Conservation (phyloP, 805 yeast genomes). For the Candida nonsorbophila region DNA sequence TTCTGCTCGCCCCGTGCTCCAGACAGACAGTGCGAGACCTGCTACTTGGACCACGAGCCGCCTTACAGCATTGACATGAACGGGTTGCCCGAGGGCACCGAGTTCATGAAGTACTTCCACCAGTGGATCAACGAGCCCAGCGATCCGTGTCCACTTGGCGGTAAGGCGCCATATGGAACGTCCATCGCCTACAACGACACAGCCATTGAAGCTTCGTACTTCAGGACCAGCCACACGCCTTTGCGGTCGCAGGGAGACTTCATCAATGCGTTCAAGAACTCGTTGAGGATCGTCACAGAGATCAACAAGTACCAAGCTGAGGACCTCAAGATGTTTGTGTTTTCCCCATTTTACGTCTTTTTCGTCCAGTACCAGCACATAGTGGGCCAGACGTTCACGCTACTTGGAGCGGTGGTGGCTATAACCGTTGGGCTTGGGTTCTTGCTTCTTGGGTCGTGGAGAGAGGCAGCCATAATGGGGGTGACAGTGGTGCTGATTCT, state of each 20-base stretch:
- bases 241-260: conserved; percentile 80
- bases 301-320: conserved; percentile 33
- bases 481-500: conserved; percentile 60
- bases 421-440: conserved; percentile 51
- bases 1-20: conserved; percentile 67
- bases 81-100: conserved; percentile 72
- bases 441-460: conserved; percentile 60
- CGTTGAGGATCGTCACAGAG: conserved; percentile 60
- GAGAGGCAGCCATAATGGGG: conserved; percentile 53
- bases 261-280: conserved; percentile 70
- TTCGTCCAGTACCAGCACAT: conserved; percentile 83
- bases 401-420: conserved; percentile 48
- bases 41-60: conserved; percentile 56
- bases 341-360: conserved; percentile 88
- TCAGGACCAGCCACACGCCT: conserved; percentile 77
- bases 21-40: conserved; percentile 65
- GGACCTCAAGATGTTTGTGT: conserved; percentile 66
- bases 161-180: conserved; percentile 82
- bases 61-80: conserved; percentile 69
- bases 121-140: conserved; percentile 84
- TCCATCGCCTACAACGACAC: conserved; percentile 44
- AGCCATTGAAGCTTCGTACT: conserved; percentile 53
- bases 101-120: conserved; percentile 65
- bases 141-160: conserved; percentile 92
- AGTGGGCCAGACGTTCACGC: conserved; percentile 48